phyloP scores from a whole-genome alignment of 306 rosid genomes.

The Fragaria vesca region DNA sequence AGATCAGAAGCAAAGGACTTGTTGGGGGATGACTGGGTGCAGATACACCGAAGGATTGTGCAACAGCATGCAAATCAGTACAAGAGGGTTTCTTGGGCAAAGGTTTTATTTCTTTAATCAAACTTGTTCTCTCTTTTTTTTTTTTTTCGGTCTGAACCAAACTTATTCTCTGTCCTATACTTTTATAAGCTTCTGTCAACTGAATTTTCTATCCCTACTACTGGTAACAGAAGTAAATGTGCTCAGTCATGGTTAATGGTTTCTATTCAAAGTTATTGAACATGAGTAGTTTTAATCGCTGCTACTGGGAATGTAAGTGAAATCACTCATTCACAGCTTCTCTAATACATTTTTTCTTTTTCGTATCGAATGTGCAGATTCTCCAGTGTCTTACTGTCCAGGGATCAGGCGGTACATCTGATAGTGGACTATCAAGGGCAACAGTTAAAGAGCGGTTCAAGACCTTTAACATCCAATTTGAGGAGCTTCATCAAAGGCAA shows the following conservation, averaged over 20 bases:
- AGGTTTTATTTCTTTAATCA: constrained; percentile 46
- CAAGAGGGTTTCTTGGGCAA: constrained; percentile 97
- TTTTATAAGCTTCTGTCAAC: neutral
- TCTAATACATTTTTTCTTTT: neutral
- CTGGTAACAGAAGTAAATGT: neutral
- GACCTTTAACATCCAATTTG: constrained; percentile 80
- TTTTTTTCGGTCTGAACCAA: neutral
- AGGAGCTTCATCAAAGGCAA: constrained; percentile 87
- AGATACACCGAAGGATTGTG: constrained; percentile 91
- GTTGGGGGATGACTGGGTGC: constrained; percentile 99
- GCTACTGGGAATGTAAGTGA: neutral
- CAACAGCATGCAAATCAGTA: constrained; percentile 99
- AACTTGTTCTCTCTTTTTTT: neutral
- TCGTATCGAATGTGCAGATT: constrained; percentile 50
- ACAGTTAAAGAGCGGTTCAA: constrained; percentile 77
- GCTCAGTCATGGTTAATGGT: neutral
- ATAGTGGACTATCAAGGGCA: constrained; percentile 75
- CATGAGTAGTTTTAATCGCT: neutral
- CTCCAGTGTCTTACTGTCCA: constrained; percentile 90
- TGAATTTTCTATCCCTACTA: neutral
- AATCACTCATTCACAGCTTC: constrained; percentile 4
- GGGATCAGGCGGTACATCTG: constrained; percentile 47
- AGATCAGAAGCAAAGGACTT: constrained; percentile 97
- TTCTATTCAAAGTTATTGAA: neutral
- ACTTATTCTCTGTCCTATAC: neutral